Evolutionary conservation across 805 yeast species (phyloP), one percentile per base, ranked within the genome.

Genomic region (Candida broadrunensis): DNA sequence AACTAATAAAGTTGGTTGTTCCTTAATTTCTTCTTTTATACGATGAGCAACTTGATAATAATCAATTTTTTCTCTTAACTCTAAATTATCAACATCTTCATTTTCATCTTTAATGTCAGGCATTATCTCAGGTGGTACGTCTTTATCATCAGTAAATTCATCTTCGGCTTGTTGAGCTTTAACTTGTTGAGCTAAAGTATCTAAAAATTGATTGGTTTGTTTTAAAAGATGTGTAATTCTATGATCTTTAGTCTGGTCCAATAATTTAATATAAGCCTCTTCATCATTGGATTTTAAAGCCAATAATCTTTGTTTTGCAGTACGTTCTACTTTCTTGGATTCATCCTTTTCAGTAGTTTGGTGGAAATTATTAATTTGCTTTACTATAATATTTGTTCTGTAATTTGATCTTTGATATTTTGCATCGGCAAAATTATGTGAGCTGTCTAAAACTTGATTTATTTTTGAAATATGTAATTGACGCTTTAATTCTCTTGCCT

Each of bases 241-340:
- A 32, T 88, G 85, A 65, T 86, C 95, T 60, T 86, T 86, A 3
- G 95, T 86, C 63, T 85, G 89, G 59, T 86, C 93, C 60, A 86
- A 73, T 55, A 86, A 75, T 56, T 85, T 85, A 59, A 86, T 76
- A 67, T 86, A 86, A 2, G 93, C 93, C 57, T 86, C 95, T 62
- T 86, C 95, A 68, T 86, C 95, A 59, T 86, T 85, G 14, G 90
- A 86, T 61, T 83, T 85, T 71, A 86, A 77, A 21, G 93, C 93
- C 55, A 83, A 89, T 63, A 86, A 76, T 78, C 95, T 84, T 58
- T 85, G 90, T 56, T 83, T 85, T n/a, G 95, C 95, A 21, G 82
- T 85, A 58, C 78, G 80, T 61, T 86, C 93, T 46, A 83, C 63
- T 60, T 83, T 77, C 65, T 77, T 84, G 46, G 80, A 78, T 61